Percentiles rank a stretch among this genome's conserved stretches.
Evolutionary conservation across 768 basidiomycete genomes (phyloP).

Genomic region (Psilocybe tampanensis): DNA sequence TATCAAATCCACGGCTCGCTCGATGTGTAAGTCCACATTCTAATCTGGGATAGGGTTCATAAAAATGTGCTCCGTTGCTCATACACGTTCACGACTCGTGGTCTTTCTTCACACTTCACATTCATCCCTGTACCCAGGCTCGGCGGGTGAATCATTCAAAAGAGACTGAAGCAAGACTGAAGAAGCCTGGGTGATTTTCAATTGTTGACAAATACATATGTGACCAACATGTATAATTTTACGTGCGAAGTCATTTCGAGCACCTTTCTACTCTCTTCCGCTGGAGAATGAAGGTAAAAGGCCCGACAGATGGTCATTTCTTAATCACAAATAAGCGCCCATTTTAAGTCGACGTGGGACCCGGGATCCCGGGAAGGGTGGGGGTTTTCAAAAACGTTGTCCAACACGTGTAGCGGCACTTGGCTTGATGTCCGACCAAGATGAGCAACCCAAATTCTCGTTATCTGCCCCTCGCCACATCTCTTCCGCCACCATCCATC

Average conservation of each 20-base stretch:
- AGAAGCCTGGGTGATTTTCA: too few relatives aligned
- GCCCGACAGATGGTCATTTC: not conserved
- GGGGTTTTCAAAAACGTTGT: not conserved
- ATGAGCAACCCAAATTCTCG: not conserved
- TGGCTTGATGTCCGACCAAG: not conserved
- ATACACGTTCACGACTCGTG: not conserved
- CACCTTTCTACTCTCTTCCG: not conserved
- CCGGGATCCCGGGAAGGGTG: not conserved
- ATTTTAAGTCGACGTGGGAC: not conserved
- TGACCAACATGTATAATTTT: not conserved
- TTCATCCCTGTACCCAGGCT: not conserved
- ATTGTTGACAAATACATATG: too few relatives aligned
- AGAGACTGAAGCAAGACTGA: not conserved
- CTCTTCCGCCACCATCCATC: not conserved
- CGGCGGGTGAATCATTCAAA: too few relatives aligned
- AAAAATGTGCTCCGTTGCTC: not conserved
- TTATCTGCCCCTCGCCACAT: not conserved
- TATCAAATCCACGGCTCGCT: not conserved
- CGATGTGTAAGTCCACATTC: not conserved
- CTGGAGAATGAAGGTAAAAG: not conserved
- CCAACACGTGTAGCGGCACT: constrained; percentile 4
- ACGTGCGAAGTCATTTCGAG: not conserved
- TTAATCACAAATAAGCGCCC: constrained; percentile 1
- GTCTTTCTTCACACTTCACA: not conserved
- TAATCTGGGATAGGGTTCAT: not conserved